Evolutionary conservation across 495 filamentous ascomycete genomes (phyloP), one percentile per base, ranked within the genome.

Genomic region (Pyrenula massariospora): DNA sequence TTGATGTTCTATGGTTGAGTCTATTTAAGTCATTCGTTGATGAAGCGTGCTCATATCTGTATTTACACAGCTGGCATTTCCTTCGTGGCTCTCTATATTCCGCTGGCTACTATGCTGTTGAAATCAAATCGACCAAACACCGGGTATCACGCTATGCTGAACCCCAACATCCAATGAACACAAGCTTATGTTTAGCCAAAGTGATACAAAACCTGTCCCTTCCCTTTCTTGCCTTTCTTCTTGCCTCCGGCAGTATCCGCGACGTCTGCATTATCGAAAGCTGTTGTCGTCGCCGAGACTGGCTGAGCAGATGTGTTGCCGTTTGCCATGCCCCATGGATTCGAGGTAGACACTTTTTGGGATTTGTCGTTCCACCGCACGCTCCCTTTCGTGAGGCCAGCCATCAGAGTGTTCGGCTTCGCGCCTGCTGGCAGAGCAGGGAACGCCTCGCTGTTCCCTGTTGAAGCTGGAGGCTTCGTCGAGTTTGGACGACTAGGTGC

Each of bases 361-460:
- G 54, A 52, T 1, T 62, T 61, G 31, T 82, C 72, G 58, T 89
- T 84, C 68, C 89, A 77, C 50, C 85, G 78, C 25, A 93, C 84
- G 21, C 79, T 84, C 0, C 85, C 82, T 1, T 78, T 77, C 0
- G 85, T 86, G 60, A 91, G 87, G 0, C 89, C 90, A 22, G 88
- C 88, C 59, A 93, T 86, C 5, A 88, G 80, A 3, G 84, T 87
- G 56, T 83, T 84, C 1, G 89, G 89, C 62, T 89, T 94, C 0
- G 83, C 73, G 10, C 87, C 90, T 0, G 82, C 73, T 0, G 91
- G 91, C 3, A 96, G 77, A 2, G 89, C 84, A 1, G 91, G 91
- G 66, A 95, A 96, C 0, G 85, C 83, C 50, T 70, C 68, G 68
- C 66, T 61, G 25, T 68, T 56, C 57, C 65, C 24, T 65, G 58